Base-by-base conservation (phyloP, 2,329 filamentous ascomycete genomes). In the Arthrobotrys sphaeroides region DNA sequence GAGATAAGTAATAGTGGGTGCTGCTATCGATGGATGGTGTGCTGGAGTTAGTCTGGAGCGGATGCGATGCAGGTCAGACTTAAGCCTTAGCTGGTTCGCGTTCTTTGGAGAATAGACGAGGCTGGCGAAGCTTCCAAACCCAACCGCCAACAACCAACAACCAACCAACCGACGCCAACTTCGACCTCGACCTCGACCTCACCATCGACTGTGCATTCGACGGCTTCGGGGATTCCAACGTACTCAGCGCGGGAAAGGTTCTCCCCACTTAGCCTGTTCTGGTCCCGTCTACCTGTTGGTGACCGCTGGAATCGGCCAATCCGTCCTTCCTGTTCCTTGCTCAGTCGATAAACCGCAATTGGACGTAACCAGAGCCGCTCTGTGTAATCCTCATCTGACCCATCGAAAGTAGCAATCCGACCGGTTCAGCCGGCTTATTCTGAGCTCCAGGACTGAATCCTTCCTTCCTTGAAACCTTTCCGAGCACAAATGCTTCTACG, bases 61-160 rank as follows among this genome's bases (percentile, higher is more conserved):
- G 51, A 55, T 38, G 51, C 31, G 51, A 55, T 60, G 55, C 55
- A 60, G 36, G 36, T 60, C 55, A 60, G 55, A 36, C 55, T 43
- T 60, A 60, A 31, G 31, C 13, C 36, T 33, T 28, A 43, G 55
- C 6, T 28, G 31, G 53, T 42, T 42, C 53, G 53, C 55, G 55
- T 60, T 24, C 43, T n/a, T n/a, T n/a, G 36, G 31, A 43, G 18
- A 43, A 60, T 60, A 38, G 22, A 20, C 55, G 55, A 60, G 55
- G 55, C 55, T 60, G 55, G 55, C 43, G 18, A 26, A 28, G n/a
- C n/a, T n/a, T n/a, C n/a, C n/a, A n/a, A n/a, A n/a, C n/a, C n/a
- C 51, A 3, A 36, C 28, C 16, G 12, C 16, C 45, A 20, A 31
- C 36, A 47, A 47, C 43, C 43, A 20, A 47, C 40, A 47, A 9